Percentiles rank a stretch among this genome's conserved stretches.
Conservation (phyloP, 1,284 basidiomycete species). For the Sphagnurus paluster region DNA sequence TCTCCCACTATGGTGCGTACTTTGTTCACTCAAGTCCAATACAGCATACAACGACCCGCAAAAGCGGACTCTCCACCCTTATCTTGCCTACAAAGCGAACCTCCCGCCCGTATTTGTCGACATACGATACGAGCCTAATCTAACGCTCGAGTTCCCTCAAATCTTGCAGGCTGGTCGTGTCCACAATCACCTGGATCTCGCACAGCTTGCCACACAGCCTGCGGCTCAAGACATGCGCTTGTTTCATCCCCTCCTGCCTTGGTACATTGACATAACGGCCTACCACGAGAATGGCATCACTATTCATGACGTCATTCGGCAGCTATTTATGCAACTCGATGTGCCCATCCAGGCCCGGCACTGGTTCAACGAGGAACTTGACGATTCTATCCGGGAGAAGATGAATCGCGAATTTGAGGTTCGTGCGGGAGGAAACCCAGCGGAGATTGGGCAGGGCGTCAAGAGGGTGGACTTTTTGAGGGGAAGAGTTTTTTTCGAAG, state of each 20-base stretch:
- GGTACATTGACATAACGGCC: slow-evolving; percentile 27
- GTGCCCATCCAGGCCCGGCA: slow-evolving; percentile 17
- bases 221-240: slow-evolving; percentile 23
- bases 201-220: slow-evolving; percentile 25
- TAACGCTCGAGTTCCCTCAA: slow-evolving; percentile 11
- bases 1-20: neutral
- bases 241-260: slow-evolving; percentile 26
- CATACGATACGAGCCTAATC: slow-evolving; percentile 9
- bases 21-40: neutral
- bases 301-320: slow-evolving; percentile 24
- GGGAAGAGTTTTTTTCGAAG: slow-evolving; percentile 28
- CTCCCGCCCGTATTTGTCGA: slow-evolving; percentile 10
- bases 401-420: slow-evolving; percentile 15
- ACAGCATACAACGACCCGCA: slow-evolving; percentile 11
- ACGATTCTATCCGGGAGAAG: slow-evolving; percentile 9
- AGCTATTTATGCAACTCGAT: slow-evolving; percentile 27
- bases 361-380: slow-evolving; percentile 23
- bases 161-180: slow-evolving; percentile 6
- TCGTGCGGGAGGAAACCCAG: slow-evolving; percentile 9
- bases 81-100: slow-evolving; percentile 10
- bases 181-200: slow-evolving; percentile 20
- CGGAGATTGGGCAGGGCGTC: slow-evolving; percentile 23
- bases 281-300: slow-evolving; percentile 25
- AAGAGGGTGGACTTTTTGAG: slow-evolving; percentile 34
- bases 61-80: slow-evolving; percentile 9